A percentile compares a stretch with the other conserved stretches of the same genome.
Evolutionary conservation across 2,329 filamentous ascomycete species (phyloP).

Genomic region (Diplodia scrobiculata): DNA sequence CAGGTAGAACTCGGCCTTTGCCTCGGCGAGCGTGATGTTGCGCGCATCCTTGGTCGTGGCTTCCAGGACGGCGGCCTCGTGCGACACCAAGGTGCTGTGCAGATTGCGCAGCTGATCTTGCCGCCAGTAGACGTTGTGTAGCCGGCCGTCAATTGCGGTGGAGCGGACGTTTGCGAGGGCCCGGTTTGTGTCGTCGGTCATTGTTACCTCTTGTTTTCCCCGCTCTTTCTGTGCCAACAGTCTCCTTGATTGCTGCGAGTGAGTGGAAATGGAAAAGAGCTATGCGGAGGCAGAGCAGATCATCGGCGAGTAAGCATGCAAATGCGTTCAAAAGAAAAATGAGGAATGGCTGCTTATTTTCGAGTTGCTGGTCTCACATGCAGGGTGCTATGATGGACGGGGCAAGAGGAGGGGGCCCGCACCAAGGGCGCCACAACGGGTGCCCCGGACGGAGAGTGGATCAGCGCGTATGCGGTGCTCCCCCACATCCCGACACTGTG

Average conservation of each 20-base stretch:
- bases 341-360: background rate
- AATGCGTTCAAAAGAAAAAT: background rate
- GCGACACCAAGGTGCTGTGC: constrained; percentile 44
- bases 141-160: constrained; percentile 51
- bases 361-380: background rate
- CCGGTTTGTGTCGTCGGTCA: constrained; percentile 35
- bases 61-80: constrained; percentile 43
- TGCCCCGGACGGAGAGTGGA: constrained; percentile 6
- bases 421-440: background rate
- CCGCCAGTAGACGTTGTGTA: constrained; percentile 51
- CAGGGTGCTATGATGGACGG: constrained; percentile 7
- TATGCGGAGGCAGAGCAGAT: background rate
- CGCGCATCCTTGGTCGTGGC: constrained; percentile 49
- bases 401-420: background rate
- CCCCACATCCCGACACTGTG: constrained; percentile 23
- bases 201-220: background rate
- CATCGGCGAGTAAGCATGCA: background rate
- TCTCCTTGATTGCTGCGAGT: background rate
- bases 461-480: background rate
- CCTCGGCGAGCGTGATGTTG: constrained; percentile 41
- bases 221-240: background rate
- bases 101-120: constrained; percentile 52
- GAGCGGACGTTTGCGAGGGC: constrained; percentile 43
- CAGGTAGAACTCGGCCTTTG: constrained; percentile 48
- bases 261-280: background rate